Base-by-base conservation (phyloP, 2,329 filamentous ascomycete genomes). In the Ramularia collo-cygni region DNA sequence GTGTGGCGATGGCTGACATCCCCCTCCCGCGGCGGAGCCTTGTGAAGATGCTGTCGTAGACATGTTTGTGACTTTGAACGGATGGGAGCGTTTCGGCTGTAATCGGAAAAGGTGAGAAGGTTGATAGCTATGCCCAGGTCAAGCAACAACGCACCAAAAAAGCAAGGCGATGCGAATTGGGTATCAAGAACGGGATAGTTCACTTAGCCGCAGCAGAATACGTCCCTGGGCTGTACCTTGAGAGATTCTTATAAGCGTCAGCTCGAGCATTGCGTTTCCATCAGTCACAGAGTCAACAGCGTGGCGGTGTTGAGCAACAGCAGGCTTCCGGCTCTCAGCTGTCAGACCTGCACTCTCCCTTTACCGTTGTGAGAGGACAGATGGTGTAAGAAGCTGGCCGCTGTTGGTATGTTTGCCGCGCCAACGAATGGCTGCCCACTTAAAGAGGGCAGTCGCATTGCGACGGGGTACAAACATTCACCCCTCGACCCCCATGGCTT, bases 141-240 rank as follows among this genome's bases (percentile, higher is more conserved):
- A 28, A 36, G 21, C 40, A 44, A 45, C 43, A 47, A 40, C 41
- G 43, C 42, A 49, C 44, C 38, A 47, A 49, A 49, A 16, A 52
- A 53, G 47, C 48, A 51, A 48, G 42, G 33, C 44, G 46, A 29
- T 36, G 37, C 40, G 37, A 40, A 47, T 56, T 54, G 54, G 51
- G 49, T 56, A 52, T 52, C 47, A 48, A 53, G 40, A 44, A 46
- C 36, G 38, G 42, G 42, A 42, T 39, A 43, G 40, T 46, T 51
- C 44, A 53, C 47, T 54, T 56, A 52, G 51, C 51, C 43, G 49
- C 52, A 53, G 47, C 51, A 44, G 51, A 47, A 48, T 50, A 48
- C 47, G 40, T 46, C 43, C 38, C 41, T 44, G 41, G 43, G 44
- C 44, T 47, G 35, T 43, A 39, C 32, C 36, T 41, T 39, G 42